Evolutionary conservation across 2,329 filamentous ascomycete genomes (phyloP).

Genomic region (Colletotrichum coccodes): DNA sequence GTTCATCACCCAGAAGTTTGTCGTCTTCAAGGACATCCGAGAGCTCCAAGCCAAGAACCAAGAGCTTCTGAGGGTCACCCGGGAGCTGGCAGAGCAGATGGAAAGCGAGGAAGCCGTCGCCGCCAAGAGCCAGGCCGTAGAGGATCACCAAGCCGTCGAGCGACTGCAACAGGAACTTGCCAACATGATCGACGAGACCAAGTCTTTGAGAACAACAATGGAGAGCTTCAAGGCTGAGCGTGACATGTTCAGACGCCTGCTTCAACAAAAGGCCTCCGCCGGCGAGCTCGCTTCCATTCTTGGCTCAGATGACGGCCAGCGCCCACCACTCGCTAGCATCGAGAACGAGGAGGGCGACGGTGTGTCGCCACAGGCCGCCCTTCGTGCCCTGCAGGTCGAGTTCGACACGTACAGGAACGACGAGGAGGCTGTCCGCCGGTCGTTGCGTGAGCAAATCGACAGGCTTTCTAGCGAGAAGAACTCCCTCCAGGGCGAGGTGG

Average conservation of each 20-base stretch:
- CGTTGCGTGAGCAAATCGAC: constrained; percentile 87
- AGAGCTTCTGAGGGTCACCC: constrained; percentile 83
- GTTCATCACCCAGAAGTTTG: constrained; percentile 90
- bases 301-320: constrained; percentile 69
- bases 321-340: constrained; percentile 67
- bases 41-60: constrained; percentile 91
- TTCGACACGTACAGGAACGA: constrained; percentile 93
- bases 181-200: constrained; percentile 84
- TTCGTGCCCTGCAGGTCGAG: constrained; percentile 89
- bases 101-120: constrained; percentile 88
- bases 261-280: constrained; percentile 75
- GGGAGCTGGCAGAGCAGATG: constrained; percentile 87
- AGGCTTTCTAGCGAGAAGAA: constrained; percentile 84
- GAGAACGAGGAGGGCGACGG: constrained; percentile 64
- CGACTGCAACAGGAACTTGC: constrained; percentile 77
- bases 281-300: constrained; percentile 75
- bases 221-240: constrained; percentile 96
- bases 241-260: constrained; percentile 96
- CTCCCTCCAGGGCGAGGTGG: constrained; percentile 82
- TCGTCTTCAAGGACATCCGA: constrained; percentile 85
- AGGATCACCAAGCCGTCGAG: constrained; percentile 78
- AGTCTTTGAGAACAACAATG: constrained; percentile 82
- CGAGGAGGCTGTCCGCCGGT: constrained; percentile 80
- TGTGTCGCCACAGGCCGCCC: constrained; percentile 69
- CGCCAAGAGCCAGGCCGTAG: constrained; percentile 69